phyloP scores from a whole-genome alignment of 106 monocot genomes.

The Vanilla planifolia region DNA sequence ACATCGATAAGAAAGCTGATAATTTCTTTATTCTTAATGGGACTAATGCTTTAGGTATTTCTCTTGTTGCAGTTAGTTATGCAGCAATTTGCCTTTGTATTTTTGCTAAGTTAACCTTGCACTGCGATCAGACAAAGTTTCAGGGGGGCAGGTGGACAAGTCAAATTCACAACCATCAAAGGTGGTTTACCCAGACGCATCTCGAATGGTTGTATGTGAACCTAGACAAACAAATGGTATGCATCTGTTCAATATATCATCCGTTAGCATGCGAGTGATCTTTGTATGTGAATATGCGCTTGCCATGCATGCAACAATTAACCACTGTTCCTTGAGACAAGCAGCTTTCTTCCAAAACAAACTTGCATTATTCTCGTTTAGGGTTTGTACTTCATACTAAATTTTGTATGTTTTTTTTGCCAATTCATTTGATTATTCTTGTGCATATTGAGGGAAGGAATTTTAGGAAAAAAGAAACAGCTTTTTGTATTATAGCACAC shows the following conservation, averaged over 20 bases:
- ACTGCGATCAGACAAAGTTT: slow-evolving; percentile 30
- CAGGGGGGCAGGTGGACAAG: slow-evolving; percentile 24
- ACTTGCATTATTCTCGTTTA: no score
- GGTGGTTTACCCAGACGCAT: slow-evolving; percentile 73
- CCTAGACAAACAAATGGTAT: slow-evolving; percentile 74
- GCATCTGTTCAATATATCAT: background rate
- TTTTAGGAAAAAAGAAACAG: no score
- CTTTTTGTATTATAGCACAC: no score
- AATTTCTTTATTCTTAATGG: slow-evolving; percentile 33
- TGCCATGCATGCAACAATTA: background rate
- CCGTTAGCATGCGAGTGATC: background rate
- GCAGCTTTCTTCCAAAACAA: background rate
- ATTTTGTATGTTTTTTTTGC: background rate
- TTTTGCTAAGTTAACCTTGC: background rate
- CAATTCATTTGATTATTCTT: background rate
- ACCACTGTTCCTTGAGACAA: background rate
- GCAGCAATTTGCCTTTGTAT: background rate
- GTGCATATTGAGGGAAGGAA: background rate
- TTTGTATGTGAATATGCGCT: background rate
- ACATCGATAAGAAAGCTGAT: slow-evolving; percentile 49
- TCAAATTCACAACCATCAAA: slow-evolving; percentile 30
- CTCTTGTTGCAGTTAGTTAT: background rate
- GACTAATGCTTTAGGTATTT: slow-evolving; percentile 40
- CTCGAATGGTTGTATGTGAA: slow-evolving; percentile 84
- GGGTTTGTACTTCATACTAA: background rate